Conservation (phyloP, 2,329 filamentous ascomycete species). For the Neophaeococcomyces aloes region DNA sequence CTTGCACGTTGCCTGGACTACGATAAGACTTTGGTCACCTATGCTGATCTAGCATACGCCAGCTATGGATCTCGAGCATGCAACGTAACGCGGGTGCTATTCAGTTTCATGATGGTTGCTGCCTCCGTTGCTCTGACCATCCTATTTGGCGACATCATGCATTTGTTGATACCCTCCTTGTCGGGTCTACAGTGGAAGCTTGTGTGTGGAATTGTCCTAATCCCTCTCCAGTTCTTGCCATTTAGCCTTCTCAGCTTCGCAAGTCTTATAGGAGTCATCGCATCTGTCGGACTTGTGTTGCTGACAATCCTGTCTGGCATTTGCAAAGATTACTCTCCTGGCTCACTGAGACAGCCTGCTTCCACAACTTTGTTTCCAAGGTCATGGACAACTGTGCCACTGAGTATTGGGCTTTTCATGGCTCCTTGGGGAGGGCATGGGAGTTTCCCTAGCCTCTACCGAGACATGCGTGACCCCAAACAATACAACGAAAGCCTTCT, state of each 20-base stretch:
- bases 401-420: slow-evolving; percentile 83
- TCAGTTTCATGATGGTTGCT: slow-evolving; percentile 74
- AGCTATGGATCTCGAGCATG: slow-evolving; percentile 76
- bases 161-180: slow-evolving; percentile 62
- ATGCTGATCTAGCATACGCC: slow-evolving; percentile 83
- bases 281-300: slow-evolving; percentile 72
- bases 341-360: slow-evolving; percentile 71
- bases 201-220: slow-evolving; percentile 63
- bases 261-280: slow-evolving; percentile 82
- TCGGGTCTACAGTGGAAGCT: slow-evolving; percentile 69
- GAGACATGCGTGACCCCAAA: slow-evolving; percentile 66
- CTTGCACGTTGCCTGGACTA: slow-evolving; percentile 79
- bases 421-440: slow-evolving; percentile 60
- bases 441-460: slow-evolving; percentile 75
- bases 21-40: slow-evolving; percentile 75
- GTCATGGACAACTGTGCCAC: slow-evolving; percentile 75
- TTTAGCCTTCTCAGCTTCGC: slow-evolving; percentile 76
- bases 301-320: slow-evolving; percentile 78
- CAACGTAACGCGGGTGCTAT: slow-evolving; percentile 69
- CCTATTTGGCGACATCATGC: slow-evolving; percentile 81
- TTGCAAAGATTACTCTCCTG: slow-evolving; percentile 64
- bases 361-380: slow-evolving; percentile 68
- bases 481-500: slow-evolving; percentile 66
- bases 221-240: slow-evolving; percentile 74
- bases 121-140: slow-evolving; percentile 82